Evolutionary conservation across 176 grass and related monocot species (phyloP), one percentile per base, ranked within the genome.

Genomic region (Rhynchospora tenuis): DNA sequence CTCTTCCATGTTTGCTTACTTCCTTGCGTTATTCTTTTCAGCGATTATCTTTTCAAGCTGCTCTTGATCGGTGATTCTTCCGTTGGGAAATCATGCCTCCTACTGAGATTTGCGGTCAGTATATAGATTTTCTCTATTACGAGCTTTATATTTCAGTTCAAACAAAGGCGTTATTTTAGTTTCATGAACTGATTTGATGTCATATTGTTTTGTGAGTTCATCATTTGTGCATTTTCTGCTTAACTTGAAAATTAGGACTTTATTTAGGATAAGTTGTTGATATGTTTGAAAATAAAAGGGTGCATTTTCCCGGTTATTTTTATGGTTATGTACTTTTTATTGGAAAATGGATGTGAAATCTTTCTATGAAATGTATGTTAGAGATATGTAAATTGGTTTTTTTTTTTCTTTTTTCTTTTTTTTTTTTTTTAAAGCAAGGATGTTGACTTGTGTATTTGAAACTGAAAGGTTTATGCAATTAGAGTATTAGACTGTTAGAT

Each of bases 41-140:
- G 95, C 78, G 95, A 97, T 89, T 97, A 94, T 81, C 95, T 97
- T 65, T 97, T 97, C 92, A 97, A 97, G 95, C 89, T 97, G 44
- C 95, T 97, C 71, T 88, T 97, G 88, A 97, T 97, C 90, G 92
- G 95, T 7, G 95, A 97, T 83, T 97, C 92, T 56, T 97, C 95
- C 81, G 95, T 94, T 45, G 95, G 95, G 62, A 97, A 97, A 81
- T 97, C 92, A 75, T 97, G 92, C 86, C 90, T 94, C 78, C 92
- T 97, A 85, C 83, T 97, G 60, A 89, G 95, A 50, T 97, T 97
- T 56, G 90, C 95, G 5, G 95, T 97, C 44, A 80, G 88, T 84
- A 48, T 50, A 47, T 74, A 72, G 44, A 61, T 72, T 22, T 81
- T 79, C 24, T 78, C n/a, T 76, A n/a, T 50, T 33, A 55, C n/a